These are phyloP conservation scores for Candida yuanshanica DNA, from an alignment of 805 yeast genomes.

Conservation along the genomic window DNA sequence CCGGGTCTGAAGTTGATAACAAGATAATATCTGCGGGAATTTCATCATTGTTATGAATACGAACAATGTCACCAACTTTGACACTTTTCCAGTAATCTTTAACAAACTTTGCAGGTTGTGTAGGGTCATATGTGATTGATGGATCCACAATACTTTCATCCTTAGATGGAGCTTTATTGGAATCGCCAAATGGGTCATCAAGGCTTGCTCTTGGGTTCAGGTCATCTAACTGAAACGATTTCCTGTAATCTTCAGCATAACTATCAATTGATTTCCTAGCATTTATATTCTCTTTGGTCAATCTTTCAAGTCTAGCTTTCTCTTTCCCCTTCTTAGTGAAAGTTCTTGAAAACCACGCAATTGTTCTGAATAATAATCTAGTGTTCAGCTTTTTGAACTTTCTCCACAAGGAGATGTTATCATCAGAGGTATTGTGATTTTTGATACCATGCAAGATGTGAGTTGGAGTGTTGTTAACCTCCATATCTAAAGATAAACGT, in stretches of 20 bases:
- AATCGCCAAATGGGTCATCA: slow-evolving; percentile 20
- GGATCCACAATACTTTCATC: slow-evolving; percentile 52
- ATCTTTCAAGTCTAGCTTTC: slow-evolving; percentile 25
- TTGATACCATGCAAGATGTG: slow-evolving; percentile 50
- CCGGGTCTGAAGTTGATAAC: slow-evolving; percentile 58
- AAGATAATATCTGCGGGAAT: slow-evolving; percentile 71
- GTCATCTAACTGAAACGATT: slow-evolving; percentile 26
- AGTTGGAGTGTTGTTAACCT: slow-evolving; percentile 67
- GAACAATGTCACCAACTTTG: slow-evolving; percentile 65
- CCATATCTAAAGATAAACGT: slow-evolving; percentile 64
- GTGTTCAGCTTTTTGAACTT: slow-evolving; percentile 4
- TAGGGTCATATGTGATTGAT: slow-evolving; percentile 36
- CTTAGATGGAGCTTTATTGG: slow-evolving; percentile 27
- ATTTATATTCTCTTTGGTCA: slow-evolving; percentile 21
- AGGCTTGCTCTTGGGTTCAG: slow-evolving; percentile 4
- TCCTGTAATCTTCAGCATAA: slow-evolving; percentile 21
- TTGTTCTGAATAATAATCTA: background rate
- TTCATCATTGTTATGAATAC: slow-evolving; percentile 70
- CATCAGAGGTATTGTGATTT: slow-evolving; percentile 58
- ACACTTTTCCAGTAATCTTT: slow-evolving; percentile 58
- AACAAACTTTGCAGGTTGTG: slow-evolving; percentile 21
- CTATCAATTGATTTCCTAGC: slow-evolving; percentile 36
- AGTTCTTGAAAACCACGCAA: slow-evolving; percentile 25
- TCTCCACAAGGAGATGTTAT: slow-evolving; percentile 47
- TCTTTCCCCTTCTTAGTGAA: slow-evolving; percentile 32